Evolutionary conservation across 306 rosid species (phyloP), one percentile per base, ranked within the genome.

Genomic region (Cucurbita maxima): DNA sequence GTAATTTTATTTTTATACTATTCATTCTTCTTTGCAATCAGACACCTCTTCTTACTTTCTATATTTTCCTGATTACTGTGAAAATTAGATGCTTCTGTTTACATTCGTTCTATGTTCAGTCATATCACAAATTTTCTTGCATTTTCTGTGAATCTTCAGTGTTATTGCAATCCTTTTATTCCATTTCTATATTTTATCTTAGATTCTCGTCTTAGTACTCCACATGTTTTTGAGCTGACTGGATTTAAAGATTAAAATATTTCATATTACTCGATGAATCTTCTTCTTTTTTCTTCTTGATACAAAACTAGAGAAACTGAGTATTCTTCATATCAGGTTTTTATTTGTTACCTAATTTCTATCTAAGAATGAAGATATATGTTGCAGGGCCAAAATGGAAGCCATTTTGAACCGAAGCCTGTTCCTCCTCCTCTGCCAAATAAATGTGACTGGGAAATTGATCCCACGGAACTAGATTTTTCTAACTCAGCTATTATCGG

Each of bases 381-480:
- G 67, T 68, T 74, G 83, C 83, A 95, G 99, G 99, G 99, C 20
- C 99, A 95, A 88, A 95, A 73, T 75, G 99, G 99, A 75, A 95
- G 99, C 81, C 99, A 95, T 83, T 88, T 89, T 70, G 99, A 91
- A 66, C 87, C 89, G 2, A 95, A 78, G 80, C 85, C 97, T 13
- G 96, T 95, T 79, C 82, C 89, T 25, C 99, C 97, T 3, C 99
- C 99, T 58, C 83, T 82, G 82, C 86, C 99, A 0, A 95, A 91
- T 82, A 95, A 95, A 88, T 91, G 99, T 82, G 99, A 95, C 84
- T 95, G 99, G 99, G 99, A 95, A 81, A 76, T 95, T 53, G 97
- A 95, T 8, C 99, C 99, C 56, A 25, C 92, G 22, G 99, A 95
- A 86, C 87, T 95, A 8, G 99, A 95, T 66, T 95, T 95, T 81